Evolutionary conservation across 345 rosid genomes (phyloP), one percentile per base, ranked within the genome.

Genomic region (Carallia pectinifolia): DNA sequence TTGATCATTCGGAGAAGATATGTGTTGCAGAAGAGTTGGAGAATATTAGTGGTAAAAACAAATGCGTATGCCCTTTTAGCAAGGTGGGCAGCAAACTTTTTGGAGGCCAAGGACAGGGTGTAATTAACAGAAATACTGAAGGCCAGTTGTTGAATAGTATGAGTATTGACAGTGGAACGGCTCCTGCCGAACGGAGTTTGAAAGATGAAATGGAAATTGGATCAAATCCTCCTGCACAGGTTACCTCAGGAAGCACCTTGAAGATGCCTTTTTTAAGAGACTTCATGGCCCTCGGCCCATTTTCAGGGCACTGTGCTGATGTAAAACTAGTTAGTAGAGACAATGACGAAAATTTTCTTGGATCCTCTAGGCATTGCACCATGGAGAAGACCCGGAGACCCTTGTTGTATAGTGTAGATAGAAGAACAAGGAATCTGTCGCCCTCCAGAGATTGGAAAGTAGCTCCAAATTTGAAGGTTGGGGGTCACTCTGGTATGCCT

Each of bases 241-340:
- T 55, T 65, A 30, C 75, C 62, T 59, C 61, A 40, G 73, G 70
- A 50, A 70, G 70, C 36, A 72, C 66, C 52, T 19, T 60, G 38
- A 69, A 76, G 31, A 66, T 76, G 48, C 65, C 71, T 19, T 61
- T 70, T 48, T 85, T 67, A 19, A 70, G 68, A 60, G 72, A 69
- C 65, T 50, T 66, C 70, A 72, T 74, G 74, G 74, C 77, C 67
- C 69, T 63, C 13, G 75, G 69, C 64, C 69, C 75, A 50, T 76
- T 34, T 62, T 31, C 81, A 33, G 29, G 65, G 37, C 64, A 19
- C 29, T 53, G 47, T 58, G 71, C 27, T 78, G 56, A 71, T 53
- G 15, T 67, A 53, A 53, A 72, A 48, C 59, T 29, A 53, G 74
- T 47, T 63, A 59, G n/a, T n/a, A 75, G 71, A 64, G 76, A 72